A percentile compares a stretch with the other conserved stretches of the same genome.
Conservation (phyloP, 2,329 filamentous ascomycete species). For the Macrophomina tecta region DNA sequence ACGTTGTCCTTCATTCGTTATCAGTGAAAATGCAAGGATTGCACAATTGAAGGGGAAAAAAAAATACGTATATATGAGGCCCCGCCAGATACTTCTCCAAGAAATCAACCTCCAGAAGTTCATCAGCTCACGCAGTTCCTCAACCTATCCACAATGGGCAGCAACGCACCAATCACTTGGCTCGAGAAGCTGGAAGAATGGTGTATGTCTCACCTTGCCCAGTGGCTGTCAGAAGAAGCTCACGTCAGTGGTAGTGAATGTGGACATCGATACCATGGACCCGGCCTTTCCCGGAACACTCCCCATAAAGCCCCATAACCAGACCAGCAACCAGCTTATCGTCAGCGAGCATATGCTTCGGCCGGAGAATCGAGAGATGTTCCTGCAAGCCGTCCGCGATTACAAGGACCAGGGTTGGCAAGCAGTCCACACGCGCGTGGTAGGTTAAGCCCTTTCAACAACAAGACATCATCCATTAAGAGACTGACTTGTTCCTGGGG, state of each 20-base stretch:
- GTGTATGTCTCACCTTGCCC: conserved; percentile 36
- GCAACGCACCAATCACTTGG: conserved; percentile 43
- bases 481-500: not conserved
- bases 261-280: conserved; percentile 62
- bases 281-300: conserved; percentile 55
- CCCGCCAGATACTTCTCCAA: not conserved
- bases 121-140: not conserved
- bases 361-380: conserved; percentile 52
- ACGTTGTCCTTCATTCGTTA: not conserved
- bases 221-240: not conserved
- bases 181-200: conserved; percentile 54
- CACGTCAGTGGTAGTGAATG: conserved; percentile 47
- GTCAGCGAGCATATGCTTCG: conserved; percentile 56
- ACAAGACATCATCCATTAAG: not conserved
- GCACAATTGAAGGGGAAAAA: not conserved
- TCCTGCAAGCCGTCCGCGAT: conserved; percentile 51
- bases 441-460: conserved; percentile 28
- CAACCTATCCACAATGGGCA: conserved; percentile 40
- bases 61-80: not conserved
- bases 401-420: conserved; percentile 55
- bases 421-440: conserved; percentile 56
- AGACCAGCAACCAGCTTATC: conserved; percentile 59
- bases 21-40: not conserved
- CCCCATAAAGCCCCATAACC: conserved; percentile 54
- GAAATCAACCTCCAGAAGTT: not conserved